Base-by-base conservation (phyloP, 202 grass and related monocot species). In the Hordeum pubiflorum region DNA sequence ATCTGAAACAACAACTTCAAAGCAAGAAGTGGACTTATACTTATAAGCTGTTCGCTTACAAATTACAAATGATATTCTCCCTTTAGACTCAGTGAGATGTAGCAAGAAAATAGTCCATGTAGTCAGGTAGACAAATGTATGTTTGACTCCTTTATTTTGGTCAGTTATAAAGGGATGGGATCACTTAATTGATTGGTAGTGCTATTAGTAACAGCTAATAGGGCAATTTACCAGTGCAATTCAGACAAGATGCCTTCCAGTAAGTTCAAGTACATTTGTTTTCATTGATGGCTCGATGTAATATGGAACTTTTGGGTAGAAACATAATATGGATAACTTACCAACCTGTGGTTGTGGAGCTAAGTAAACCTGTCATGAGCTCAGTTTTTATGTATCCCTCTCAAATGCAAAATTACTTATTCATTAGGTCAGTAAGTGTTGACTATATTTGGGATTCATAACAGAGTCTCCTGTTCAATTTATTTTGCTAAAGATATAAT, bases 401-500 rank as follows among this genome's bases (percentile, higher is more conserved):
- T 52, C 27, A 67, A 69, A 17, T 55, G 10, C 4, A 32, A 12
- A 9, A 55, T 61, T 86, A 0, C 12, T 72, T 82, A 18, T 36
- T 60, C 5, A 61, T 54, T 34, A 78, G 15, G 34, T 57, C 38
- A 38, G 22, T 21, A 22, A 27, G 29, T 73, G 37, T 66, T 66
- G 58, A 66, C 58, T 18, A 34, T 80, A 66, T 43, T 65, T 11
- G 14, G 23, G 15, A 58, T 9, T 54, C 6, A 58, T 66, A 60
- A 68, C 5, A 74, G 13, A 77, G n/a, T 13, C 7, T 58, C 38
- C 4, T 44, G 4, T 38, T 79, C 83, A 58, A 17, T 89, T 43
- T 59, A 22, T 81, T 74, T 77, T 83, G 32, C 64, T 82, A n/a
- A 80, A 52, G 15, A 39, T 65, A 62, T 20, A 61, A 46, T 58